A percentile compares a stretch with the other conserved stretches of the same genome.
These are phyloP conservation scores for Eragrostis nindensis DNA, from an alignment of 176 grass and related monocot species.

Conservation along the genomic window DNA sequence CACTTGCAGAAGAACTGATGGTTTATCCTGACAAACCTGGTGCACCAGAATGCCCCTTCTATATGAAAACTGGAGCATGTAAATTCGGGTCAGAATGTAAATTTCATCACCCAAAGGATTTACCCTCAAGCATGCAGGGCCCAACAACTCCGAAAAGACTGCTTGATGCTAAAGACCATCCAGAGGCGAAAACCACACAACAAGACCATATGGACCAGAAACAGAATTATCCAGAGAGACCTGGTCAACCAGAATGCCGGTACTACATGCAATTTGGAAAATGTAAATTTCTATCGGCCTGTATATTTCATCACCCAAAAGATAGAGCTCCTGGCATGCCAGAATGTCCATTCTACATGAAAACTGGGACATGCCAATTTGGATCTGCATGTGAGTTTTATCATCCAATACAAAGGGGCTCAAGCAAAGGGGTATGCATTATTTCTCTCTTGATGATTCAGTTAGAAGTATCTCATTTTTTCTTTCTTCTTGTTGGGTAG, in stretches of 20 bases:
- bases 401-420: constrained; percentile 26
- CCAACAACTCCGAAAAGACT: constrained; percentile 21
- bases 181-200: not conserved
- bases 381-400: constrained; percentile 47
- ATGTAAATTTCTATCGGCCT: constrained; percentile 54
- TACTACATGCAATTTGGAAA: constrained; percentile 57
- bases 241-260: constrained; percentile 49
- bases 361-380: constrained; percentile 51
- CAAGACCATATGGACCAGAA: constrained; percentile 38
- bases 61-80: constrained; percentile 55
- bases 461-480: not conserved
- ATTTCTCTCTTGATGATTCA: constrained; percentile 3
- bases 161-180: constrained; percentile 24
- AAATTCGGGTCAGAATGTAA: constrained; percentile 50
- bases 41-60: constrained; percentile 50
- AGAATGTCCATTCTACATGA: constrained; percentile 47
- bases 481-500: not conserved
- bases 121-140: not conserved
- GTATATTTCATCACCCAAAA: constrained; percentile 59
- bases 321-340: constrained; percentile 31
- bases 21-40: constrained; percentile 54
- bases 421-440: constrained; percentile 42
- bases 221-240: constrained; percentile 46
- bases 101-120: constrained; percentile 60
- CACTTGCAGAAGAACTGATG: constrained; percentile 10